Base-by-base conservation (phyloP, 2,329 filamentous ascomycete genomes). In the Zymoseptoria pseudotritici region DNA sequence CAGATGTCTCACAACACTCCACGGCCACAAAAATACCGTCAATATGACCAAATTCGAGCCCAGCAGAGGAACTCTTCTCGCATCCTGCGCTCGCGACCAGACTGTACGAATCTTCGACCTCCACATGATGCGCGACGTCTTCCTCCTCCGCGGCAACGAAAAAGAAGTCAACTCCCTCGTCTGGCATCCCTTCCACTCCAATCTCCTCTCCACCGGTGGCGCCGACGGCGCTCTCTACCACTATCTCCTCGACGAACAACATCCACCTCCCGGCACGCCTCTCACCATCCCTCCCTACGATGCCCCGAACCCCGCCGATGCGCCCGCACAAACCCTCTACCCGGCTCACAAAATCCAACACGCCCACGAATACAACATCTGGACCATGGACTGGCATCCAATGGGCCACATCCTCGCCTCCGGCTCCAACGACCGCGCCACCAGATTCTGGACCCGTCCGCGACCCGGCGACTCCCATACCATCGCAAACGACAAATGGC, bases 351-450 rank as follows among this genome's bases (percentile, higher is more conserved):
- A 86, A 69, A 78, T 97, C 31, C 85, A 89, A 7, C 93, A 87
- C 70, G 94, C 94, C 0, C 94, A 99, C 73, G 90, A 96, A 67
- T 95, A 92, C 72, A 91, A 91, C 19, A 94, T 99, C 65, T 99
- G 94, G 94, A 96, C 92, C 19, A 83, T 99, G 55, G 92, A 97
- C 77, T 99, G 94, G 92, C 94, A 99, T 72, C 94, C 94, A 0
- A 82, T 97, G 0, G 94, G 94, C 26, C 94, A 99, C 71, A 93
- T 99, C 64, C 83, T 99, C 7, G 92, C 92, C 0, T 96, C 93
- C 1, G 94, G 94, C 11, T 96, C 92, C 10, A 97, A 99, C 74
- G 94, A 99, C 74, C 88, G 94, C 50, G 92, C 96, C 63, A 97
- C 94, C 2, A 87, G 94, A 54, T 99, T 99, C 78, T 99, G 94